Evolutionary conservation across 2,329 filamentous ascomycete genomes (phyloP), one percentile per base, ranked within the genome.

Genomic region (Pseudogymnoascus sp.): DNA sequence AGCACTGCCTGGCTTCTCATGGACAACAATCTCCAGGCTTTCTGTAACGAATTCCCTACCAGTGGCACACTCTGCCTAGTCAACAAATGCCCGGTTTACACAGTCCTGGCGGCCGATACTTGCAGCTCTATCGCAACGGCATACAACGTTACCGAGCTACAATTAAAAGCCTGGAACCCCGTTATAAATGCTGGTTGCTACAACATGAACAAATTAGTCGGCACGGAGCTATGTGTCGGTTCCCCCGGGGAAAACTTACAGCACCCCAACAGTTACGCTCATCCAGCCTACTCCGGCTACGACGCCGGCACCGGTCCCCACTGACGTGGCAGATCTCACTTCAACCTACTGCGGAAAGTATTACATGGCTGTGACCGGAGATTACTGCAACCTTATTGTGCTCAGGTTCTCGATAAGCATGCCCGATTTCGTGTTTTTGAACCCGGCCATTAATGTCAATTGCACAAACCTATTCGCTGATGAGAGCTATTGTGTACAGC

Each of bases 311-410:
- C 50, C 50, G 8, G 14, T 59, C 25, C 50, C 50, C 12, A 31
- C 50, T 14, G 11, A 59, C 10, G 31, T 68, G n/a, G 70, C 69
- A 37, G 47, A 63, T 3, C 69, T 67, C 2, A 66, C 69, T 0
- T 71, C 65, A 18, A 60, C 44, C 0, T 42, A 66, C 4, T 76
- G 73, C 62, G 73, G 68, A 23, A 60, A 56, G 12, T 77, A 65
- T 59, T 75, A 77, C 63, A 18, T 68, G 16, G 71, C 70, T 1
- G 8, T 67, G 33, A 33, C 63, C 1, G 74, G 72, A 10, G 75
- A 77, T 61, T 74, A 73, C 63, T 77, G 74, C 62, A 72, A 73
- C 63, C 59, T 71, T 28, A 61, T 77, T 2, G 63, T 67, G 2
- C 56, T 75, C 16, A 69, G 69, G 50, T 73, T 70, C 28, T 65